Percentiles rank a stretch among this genome's conserved stretches.
Conservation (phyloP, 2,329 filamentous ascomycete species). For the Sarocladiaceae sp. region DNA sequence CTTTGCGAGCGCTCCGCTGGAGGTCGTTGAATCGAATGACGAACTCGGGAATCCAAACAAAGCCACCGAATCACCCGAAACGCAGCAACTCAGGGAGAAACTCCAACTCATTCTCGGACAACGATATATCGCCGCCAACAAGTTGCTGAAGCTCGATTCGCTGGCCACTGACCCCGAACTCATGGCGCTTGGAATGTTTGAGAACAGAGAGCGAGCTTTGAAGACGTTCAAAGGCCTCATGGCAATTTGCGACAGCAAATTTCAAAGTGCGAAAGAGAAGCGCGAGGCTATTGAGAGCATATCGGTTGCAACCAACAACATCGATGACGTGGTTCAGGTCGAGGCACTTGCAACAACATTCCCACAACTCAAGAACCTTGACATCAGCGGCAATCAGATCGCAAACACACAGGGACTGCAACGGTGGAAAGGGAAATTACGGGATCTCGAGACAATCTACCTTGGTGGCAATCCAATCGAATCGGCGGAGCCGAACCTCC, state of each 20-base stretch:
- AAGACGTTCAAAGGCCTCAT: slow-evolving; percentile 93
- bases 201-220: slow-evolving; percentile 60
- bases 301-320: slow-evolving; percentile 72
- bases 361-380: slow-evolving; percentile 80
- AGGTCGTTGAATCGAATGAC: slow-evolving; percentile 45
- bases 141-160: slow-evolving; percentile 76
- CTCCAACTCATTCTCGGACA: slow-evolving; percentile 65
- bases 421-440: slow-evolving; percentile 75
- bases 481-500: slow-evolving; percentile 50
- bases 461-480: slow-evolving; percentile 72
- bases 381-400: slow-evolving; percentile 80
- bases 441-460: slow-evolving; percentile 72
- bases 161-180: slow-evolving; percentile 69
- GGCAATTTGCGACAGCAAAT: slow-evolving; percentile 73
- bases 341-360: slow-evolving; percentile 72
- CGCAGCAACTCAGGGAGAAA: slow-evolving; percentile 58
- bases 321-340: slow-evolving; percentile 66
- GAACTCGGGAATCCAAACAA: slow-evolving; percentile 25
- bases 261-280: slow-evolving; percentile 66
- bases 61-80: slow-evolving; percentile 41
- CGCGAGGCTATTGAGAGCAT: slow-evolving; percentile 75
- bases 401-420: slow-evolving; percentile 60
- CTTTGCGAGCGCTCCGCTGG: slow-evolving; percentile 60
- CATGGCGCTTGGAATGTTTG: slow-evolving; percentile 68
- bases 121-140: slow-evolving; percentile 65